Evolutionary conservation across 2,329 filamentous ascomycete species (phyloP).

Genomic region (Penicillium concentricum): DNA sequence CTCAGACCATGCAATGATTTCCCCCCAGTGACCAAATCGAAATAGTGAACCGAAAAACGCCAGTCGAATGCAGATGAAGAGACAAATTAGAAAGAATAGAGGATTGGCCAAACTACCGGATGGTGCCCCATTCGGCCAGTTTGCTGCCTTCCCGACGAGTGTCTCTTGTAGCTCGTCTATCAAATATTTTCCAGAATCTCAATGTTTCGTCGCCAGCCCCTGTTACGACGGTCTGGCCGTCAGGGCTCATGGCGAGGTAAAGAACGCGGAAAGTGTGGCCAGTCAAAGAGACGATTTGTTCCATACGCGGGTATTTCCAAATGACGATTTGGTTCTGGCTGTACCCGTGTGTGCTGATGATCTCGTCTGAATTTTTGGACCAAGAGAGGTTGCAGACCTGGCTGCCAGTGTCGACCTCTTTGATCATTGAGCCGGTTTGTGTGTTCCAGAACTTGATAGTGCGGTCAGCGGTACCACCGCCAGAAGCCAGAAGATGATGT

Average conservation of each 20-base stretch:
- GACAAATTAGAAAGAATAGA: constrained; percentile 11
- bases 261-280: constrained; percentile 96
- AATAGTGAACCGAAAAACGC: constrained; percentile 31
- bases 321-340: constrained; percentile 98
- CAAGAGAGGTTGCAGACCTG: constrained; percentile 99
- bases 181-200: constrained; percentile 96
- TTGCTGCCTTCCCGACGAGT: constrained; percentile 66
- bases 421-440: constrained; percentile 72
- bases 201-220: constrained; percentile 95
- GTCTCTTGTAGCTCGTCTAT: constrained; percentile 69
- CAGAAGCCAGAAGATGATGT: constrained; percentile 87
- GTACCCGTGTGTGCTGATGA: constrained; percentile 95
- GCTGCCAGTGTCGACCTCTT: constrained; percentile 92
- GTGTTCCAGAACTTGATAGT: constrained; percentile 99
- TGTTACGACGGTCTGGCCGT: constrained; percentile 89
- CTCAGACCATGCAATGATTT: constrained; percentile 26
- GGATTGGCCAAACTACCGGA: constrained; percentile 50
- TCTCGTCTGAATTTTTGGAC: constrained; percentile 96
- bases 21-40: constrained; percentile 16
- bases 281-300: constrained; percentile 89
- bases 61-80: constrained; percentile 35
- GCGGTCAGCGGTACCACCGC: constrained; percentile 91
- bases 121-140: constrained; percentile 78
- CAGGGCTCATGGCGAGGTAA: constrained; percentile 95
- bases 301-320: constrained; percentile 99